Conservation (phyloP, 179 eudicot species). For the Gypsophila paniculata region DNA sequence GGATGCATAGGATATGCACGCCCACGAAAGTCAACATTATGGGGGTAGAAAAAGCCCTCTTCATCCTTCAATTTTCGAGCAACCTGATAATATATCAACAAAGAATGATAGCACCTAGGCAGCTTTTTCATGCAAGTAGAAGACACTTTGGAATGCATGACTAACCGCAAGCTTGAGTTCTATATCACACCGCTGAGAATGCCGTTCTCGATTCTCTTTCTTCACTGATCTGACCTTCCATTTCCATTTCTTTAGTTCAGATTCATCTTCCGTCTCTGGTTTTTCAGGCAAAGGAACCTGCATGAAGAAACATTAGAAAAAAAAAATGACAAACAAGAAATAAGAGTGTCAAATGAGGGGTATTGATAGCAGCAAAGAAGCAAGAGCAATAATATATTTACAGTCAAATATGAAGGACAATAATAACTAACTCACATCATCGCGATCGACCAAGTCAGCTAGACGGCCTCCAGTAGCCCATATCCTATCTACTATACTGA, state of each 20-base stretch:
- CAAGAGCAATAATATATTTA: neutral
- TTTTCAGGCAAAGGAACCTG: constrained; percentile 79
- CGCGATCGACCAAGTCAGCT: constrained; percentile 79
- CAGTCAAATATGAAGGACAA: neutral
- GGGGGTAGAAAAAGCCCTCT: constrained; percentile 93
- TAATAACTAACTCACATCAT: constrained; percentile 52
- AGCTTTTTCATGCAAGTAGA: constrained; percentile 11
- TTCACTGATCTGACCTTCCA: constrained; percentile 68
- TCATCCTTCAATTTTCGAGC: constrained; percentile 89
- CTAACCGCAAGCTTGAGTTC: constrained; percentile 81
- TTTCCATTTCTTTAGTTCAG: constrained; percentile 63
- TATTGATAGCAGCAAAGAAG: neutral
- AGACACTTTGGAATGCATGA: constrained; percentile 12
- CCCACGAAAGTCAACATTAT: constrained; percentile 94
- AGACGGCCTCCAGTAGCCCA: constrained; percentile 87
- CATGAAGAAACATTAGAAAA: constrained; percentile 4
- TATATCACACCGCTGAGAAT: constrained; percentile 84
- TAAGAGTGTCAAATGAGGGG: neutral
- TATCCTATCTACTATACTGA: constrained; percentile 63
- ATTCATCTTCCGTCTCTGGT: constrained; percentile 83
- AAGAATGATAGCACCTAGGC: constrained; percentile 12
- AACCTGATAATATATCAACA: constrained; percentile 43
- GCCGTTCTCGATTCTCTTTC: constrained; percentile 84
- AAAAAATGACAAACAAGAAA: constrained; percentile 13
- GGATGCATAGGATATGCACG: constrained; percentile 99